Percentiles rank a stretch among this genome's conserved stretches.
phyloP scores from a whole-genome alignment of 2,329 filamentous ascomycete genomes.

The Metarhizium anisopliae region DNA sequence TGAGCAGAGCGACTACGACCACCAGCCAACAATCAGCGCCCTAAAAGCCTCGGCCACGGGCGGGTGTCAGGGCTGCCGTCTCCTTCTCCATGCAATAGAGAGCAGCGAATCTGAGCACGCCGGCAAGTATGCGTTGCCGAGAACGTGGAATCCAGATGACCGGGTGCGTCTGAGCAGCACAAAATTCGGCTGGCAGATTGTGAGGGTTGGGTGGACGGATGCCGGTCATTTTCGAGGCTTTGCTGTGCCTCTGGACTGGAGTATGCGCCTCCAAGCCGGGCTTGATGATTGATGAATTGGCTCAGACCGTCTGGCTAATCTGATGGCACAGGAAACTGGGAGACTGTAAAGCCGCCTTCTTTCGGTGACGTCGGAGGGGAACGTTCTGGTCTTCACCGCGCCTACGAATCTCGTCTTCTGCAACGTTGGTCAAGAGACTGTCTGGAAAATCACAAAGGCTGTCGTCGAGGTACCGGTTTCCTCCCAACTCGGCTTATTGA shows the following conservation, averaged over 20 bases:
- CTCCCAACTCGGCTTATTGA: conserved; percentile 1
- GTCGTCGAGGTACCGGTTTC: neutral
- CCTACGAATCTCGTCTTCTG: neutral
- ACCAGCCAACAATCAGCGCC: neutral
- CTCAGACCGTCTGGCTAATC: neutral
- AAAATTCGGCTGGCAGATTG: conserved; percentile 1
- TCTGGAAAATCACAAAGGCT: neutral
- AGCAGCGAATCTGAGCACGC: neutral
- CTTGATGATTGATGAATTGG: neutral
- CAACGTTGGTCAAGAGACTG: neutral
- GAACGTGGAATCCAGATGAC: neutral
- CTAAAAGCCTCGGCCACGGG: neutral
- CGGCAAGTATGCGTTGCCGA: neutral
- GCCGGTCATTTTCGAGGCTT: neutral
- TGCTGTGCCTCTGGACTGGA: neutral
- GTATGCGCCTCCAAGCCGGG: neutral
- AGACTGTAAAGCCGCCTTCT: neutral
- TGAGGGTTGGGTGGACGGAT: conserved; percentile 1
- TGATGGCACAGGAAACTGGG: neutral
- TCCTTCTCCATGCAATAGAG: neutral
- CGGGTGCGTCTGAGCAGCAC: neutral
- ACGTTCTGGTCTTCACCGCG: neutral
- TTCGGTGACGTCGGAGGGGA: neutral
- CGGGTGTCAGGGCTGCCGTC: neutral
- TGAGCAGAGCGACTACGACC: neutral